Evolutionary conservation across 208 protist genomes (phyloP), one percentile per base, ranked within the genome.

Genomic region (Blastocrithidia nonstop): DNA sequence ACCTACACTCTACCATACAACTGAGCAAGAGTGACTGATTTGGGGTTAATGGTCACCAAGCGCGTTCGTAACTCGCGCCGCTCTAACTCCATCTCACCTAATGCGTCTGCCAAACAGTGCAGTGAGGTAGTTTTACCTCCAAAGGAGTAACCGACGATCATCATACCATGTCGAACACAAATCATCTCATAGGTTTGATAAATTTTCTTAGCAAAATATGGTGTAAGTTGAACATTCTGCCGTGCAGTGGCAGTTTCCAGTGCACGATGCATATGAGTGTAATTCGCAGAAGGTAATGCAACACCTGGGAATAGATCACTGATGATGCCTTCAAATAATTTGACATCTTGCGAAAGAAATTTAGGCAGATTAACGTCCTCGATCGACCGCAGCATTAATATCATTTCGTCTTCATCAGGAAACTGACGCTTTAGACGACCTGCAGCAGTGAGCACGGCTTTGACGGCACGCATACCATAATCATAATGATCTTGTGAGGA

Each of bases 401-500:
- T 63, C 58, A 80, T 79, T 58, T 98, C 95, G 48, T 95, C 68
- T 45, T 96, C 85, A 15, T 88, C 70, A 24, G 88, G 93, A 45
- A 78, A 94, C 27, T 57, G 25, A 16, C 83, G 73, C 69, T 96
- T 96, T 23, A 97, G 71, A n/a, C 82, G 64, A 9, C 76, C 77
- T 3, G 94, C 94, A 11, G 91, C 88, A 4, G 88, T 94, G 33
- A 97, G 71, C 29, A 96, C 92, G 11, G 93, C 76, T 73, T 97
- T 97, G 26, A 97, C 94, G 16, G 94, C 94, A 65, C 94, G 88
- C 93, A 97, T 97, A 55, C 94, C 94, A 58, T 95, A 96, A 54
- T 98, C 94, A 70, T 97, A 97, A 73, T 97, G 94, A 54, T 94
- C 88, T 79, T 98, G 95, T 31, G 94, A 97, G 22, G 94, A 97